These are phyloP conservation scores for Globisporangium uncinulatum DNA, from an alignment of 352 stramenopile genomes.

Conservation along the genomic window DNA sequence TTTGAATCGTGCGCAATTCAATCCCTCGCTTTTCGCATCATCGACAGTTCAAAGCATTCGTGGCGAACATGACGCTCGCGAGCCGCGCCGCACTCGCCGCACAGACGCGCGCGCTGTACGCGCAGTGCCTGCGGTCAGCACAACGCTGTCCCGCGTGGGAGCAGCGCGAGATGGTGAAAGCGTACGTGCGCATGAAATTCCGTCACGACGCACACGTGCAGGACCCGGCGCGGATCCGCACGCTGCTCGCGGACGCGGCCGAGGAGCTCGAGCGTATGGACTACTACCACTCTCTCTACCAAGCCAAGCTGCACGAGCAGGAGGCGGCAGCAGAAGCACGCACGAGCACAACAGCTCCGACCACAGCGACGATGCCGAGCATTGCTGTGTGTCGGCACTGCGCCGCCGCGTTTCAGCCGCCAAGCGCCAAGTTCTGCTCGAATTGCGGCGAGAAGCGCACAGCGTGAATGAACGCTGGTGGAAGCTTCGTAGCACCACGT, in stretches of 20 bases:
- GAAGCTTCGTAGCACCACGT: no score
- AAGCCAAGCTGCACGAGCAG: slow-evolving; percentile 44
- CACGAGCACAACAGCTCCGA: not conserved
- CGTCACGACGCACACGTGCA: slow-evolving; percentile 38
- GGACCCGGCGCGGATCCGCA: slow-evolving; percentile 49
- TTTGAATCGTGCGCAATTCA: not conserved
- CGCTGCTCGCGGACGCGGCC: slow-evolving; percentile 47
- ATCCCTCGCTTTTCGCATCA: no score
- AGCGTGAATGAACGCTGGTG: not conserved
- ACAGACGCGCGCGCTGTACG: slow-evolving; percentile 58
- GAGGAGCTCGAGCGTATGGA: slow-evolving; percentile 85
- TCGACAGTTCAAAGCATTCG: not conserved
- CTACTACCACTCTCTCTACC: slow-evolving; percentile 83
- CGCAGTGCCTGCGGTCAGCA: slow-evolving; percentile 69
- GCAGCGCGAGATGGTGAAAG: slow-evolving; percentile 81
- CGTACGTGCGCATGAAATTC: slow-evolving; percentile 79
- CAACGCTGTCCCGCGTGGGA: slow-evolving; percentile 68
- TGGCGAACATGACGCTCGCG: not conserved
- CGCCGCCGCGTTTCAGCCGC: slow-evolving; percentile 31
- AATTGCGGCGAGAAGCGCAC: slow-evolving; percentile 59
- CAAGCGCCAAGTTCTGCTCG: slow-evolving; percentile 66
- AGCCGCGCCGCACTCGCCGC: slow-evolving; percentile 10
- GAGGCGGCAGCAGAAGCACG: not conserved
- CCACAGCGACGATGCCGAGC: not conserved
- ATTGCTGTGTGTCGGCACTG: slow-evolving; percentile 34